These are phyloP conservation scores for Daedalea quercina DNA, from an alignment of 768 basidiomycete species.

Conservation along the genomic window DNA sequence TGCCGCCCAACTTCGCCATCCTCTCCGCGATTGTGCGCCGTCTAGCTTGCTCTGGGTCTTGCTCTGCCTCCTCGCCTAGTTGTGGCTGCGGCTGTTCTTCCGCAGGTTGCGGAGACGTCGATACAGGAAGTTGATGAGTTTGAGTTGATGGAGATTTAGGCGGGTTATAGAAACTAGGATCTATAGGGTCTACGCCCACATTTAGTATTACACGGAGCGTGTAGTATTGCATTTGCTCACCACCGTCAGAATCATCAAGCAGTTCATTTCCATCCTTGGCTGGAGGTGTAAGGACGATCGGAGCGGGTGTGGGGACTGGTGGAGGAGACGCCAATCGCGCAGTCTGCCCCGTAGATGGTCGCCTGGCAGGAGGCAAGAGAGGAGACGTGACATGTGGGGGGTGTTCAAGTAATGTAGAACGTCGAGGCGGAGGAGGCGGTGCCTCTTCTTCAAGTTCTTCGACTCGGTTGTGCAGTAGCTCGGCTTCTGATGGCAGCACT, in stretches of 20 bases:
- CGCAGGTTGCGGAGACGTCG: slow-evolving; percentile 1
- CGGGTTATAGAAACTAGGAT: slow-evolving; percentile 55
- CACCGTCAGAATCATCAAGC: slow-evolving; percentile 57
- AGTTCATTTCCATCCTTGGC: slow-evolving; percentile 17
- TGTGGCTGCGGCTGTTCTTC: background rate
- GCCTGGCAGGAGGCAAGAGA: slow-evolving; percentile 7
- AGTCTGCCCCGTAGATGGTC: slow-evolving; percentile 1
- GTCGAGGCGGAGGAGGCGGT: slow-evolving; percentile 12
- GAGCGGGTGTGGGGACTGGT: background rate
- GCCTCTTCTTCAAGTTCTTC: background rate
- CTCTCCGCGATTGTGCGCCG: slow-evolving; percentile 80
- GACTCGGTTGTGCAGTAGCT: background rate
- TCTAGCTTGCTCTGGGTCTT: slow-evolving; percentile 38
- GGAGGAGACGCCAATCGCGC: background rate
- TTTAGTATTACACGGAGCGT: slow-evolving; percentile 4
- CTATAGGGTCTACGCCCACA: slow-evolving; percentile 51
- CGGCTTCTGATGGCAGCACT: background rate
- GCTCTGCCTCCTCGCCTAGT: slow-evolving; percentile 28
- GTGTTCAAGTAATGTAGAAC: slow-evolving; percentile 3
- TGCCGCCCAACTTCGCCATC: slow-evolving; percentile 90
- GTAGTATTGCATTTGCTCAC: slow-evolving; percentile 29
- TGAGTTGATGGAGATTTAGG: slow-evolving; percentile 23
- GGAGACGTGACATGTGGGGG: background rate
- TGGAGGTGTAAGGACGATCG: background rate
- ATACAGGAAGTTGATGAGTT: background rate